Base-by-base conservation (phyloP, 1,284 basidiomycete species). In the Austroboletus novae-zelandiae region DNA sequence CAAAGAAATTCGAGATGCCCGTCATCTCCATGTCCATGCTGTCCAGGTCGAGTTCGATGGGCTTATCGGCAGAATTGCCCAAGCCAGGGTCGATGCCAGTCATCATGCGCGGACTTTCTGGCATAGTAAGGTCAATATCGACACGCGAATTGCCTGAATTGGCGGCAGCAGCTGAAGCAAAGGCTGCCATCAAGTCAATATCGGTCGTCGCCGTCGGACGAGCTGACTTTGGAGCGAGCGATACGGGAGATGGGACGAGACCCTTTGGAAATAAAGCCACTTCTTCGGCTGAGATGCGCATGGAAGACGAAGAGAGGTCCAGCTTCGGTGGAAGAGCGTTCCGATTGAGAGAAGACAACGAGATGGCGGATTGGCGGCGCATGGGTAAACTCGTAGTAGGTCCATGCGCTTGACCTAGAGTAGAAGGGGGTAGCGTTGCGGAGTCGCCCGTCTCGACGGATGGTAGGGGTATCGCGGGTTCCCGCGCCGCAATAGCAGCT, bases 11-110 rank as follows among this genome's bases (percentile, higher is more conserved):
- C 18, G 73, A 70, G 74, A 81, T 79, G 43, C 62, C 69, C 20
- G 72, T 65, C 69, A 78, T 78, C 57, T 83, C 80, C 50, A 86
- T 80, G 50, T 86, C 83, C 66, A 88, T 81, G 48, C 59, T 56
- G 40, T 89, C 86, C 42, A 89, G 60, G 62, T 90, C 87, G 13
- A 90, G 74, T 61, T 89, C 88, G 51, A 90, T 90, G 13, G 88
- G 87, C 61, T 87, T 86, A 64, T 90, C 87, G 0, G 80, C 86
- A 6, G 84, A 85, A 60, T 69, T 81, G 9, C 87, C 84, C 20
- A 80, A 60, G 17, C 69, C 49, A 10, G 62, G 31, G 51, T 74
- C 66, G 46, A 73, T 42, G 51, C 48, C 37, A 48, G 61, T 32
- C 39, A 80, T 78, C 57, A 63, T 50, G 2, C 56, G 51, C 13